Conservation (phyloP, 2,329 filamentous ascomycete species). For the Cercospora beticola region DNA sequence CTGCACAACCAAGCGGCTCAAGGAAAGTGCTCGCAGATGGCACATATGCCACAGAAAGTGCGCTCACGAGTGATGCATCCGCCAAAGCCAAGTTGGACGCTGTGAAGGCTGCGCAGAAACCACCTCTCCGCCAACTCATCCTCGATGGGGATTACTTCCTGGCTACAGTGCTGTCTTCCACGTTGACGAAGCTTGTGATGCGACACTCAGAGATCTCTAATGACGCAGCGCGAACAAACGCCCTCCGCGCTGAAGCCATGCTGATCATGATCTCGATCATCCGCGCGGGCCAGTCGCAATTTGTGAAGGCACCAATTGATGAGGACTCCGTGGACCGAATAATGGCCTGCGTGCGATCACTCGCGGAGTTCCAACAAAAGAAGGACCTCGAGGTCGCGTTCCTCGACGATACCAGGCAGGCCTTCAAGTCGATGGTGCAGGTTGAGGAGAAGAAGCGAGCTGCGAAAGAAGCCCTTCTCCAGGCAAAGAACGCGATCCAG, state of each 20-base stretch:
- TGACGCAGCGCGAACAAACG: constrained; percentile 84
- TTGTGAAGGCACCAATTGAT: constrained; percentile 94
- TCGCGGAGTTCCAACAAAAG: constrained; percentile 85
- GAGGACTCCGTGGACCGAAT: constrained; percentile 98
- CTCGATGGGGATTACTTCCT: constrained; percentile 97
- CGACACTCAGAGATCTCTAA: constrained; percentile 90
- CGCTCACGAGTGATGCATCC: constrained; percentile 87
- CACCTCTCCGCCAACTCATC: constrained; percentile 88
- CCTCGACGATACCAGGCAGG: constrained; percentile 89
- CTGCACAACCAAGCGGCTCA: constrained; percentile 75
- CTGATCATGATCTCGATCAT: constrained; percentile 99
- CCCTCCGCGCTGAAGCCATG: constrained; percentile 94
- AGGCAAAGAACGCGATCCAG: constrained; percentile 89
- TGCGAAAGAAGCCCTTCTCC: constrained; percentile 89
- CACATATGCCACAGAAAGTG: constrained; percentile 95
- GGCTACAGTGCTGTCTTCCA: constrained; percentile 90
- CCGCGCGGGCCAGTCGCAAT: constrained; percentile 96
- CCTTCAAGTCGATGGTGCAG: constrained; percentile 95
- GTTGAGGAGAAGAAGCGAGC: constrained; percentile 96
- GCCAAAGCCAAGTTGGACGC: constrained; percentile 90
- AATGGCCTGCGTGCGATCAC: constrained; percentile 92
- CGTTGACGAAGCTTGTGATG: constrained; percentile 96
- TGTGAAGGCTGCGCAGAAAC: constrained; percentile 95
- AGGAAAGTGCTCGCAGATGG: constrained; percentile 92
- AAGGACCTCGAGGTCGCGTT: constrained; percentile 92